Conservation (phyloP, 208 protist genomes). For the Leishmania gerbilli region DNA sequence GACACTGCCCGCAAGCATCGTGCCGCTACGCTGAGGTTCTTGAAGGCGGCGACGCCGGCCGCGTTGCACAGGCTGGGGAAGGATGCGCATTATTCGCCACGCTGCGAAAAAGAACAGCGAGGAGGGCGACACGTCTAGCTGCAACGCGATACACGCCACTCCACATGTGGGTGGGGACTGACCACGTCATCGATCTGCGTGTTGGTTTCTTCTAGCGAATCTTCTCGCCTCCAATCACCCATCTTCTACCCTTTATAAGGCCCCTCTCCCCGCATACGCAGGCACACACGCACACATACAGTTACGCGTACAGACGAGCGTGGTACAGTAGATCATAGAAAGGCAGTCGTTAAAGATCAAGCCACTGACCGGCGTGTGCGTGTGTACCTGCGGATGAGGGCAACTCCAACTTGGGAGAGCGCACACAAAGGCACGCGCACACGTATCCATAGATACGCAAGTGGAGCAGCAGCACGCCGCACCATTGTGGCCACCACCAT, state of each 20-base stretch:
- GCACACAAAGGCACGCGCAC: not conserved
- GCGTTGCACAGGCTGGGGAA: not conserved
- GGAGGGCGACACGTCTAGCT: not conserved
- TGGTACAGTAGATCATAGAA: not conserved
- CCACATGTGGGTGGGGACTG: not conserved
- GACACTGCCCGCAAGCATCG: not conserved
- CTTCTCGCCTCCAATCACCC: not conserved
- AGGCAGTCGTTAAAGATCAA: not conserved
- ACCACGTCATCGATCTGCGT: not conserved
- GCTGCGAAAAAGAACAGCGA: no score
- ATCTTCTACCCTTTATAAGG: not conserved
- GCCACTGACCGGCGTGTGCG: not conserved
- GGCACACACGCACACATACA: not conserved
- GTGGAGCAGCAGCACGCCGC: not conserved
- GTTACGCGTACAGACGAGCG: not conserved
- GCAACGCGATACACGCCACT: not conserved
- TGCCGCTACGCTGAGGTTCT: not conserved
- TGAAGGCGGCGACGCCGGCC: not conserved
- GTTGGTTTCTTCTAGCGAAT: not conserved
- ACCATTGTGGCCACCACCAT: not conserved
- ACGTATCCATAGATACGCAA: not conserved
- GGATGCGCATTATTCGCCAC: not conserved
- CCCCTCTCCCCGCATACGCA: not conserved
- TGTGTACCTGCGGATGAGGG: not conserved
- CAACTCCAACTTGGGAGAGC: not conserved